A percentile compares a stretch with the other conserved stretches of the same genome.
Evolutionary conservation across 352 stramenopile species (phyloP).

Genomic region (Pythium myriotylum): DNA sequence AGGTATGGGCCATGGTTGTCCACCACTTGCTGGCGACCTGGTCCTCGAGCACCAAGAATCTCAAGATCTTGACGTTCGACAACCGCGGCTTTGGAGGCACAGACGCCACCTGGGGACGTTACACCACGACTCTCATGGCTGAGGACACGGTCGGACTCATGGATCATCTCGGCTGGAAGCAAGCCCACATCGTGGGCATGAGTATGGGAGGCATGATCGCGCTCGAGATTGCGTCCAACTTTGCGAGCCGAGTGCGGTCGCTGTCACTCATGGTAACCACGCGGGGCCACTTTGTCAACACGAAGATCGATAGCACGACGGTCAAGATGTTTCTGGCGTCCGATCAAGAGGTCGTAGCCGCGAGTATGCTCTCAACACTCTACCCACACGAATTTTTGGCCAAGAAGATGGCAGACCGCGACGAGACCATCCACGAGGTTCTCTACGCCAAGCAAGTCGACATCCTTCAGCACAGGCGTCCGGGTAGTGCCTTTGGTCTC

Average conservation of each 20-base stretch:
- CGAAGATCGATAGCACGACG: conserved; percentile 22
- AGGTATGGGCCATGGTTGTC: conserved; percentile 24
- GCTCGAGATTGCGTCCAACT: conserved; percentile 46
- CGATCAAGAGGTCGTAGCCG: conserved; percentile 29
- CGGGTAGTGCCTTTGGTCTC: conserved; percentile 12
- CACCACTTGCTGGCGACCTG: conserved; percentile 19
- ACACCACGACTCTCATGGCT: conserved; percentile 65
- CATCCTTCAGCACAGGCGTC: background rate
- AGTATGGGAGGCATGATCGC: conserved; percentile 53
- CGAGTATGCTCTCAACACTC: conserved; percentile 36
- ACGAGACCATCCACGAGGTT: conserved; percentile 6
- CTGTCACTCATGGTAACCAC: conserved; percentile 55
- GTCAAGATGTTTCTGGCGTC: conserved; percentile 36
- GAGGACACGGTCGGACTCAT: conserved; percentile 62
- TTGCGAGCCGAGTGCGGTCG: conserved; percentile 45
- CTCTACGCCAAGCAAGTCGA: conserved; percentile 22
- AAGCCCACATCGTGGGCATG: conserved; percentile 46
- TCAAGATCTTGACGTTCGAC: conserved; percentile 61
- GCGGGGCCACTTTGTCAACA: conserved; percentile 42
- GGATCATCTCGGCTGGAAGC: conserved; percentile 49
- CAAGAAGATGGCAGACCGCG: conserved; percentile 30
- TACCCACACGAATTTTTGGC: conserved; percentile 42
- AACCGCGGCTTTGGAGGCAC: conserved; percentile 55
- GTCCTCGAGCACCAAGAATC: conserved; percentile 10
- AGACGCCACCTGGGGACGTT: conserved; percentile 48